Conservation (phyloP, 2,329 filamentous ascomycete species). For the Golovinomyces cichoracearum region DNA sequence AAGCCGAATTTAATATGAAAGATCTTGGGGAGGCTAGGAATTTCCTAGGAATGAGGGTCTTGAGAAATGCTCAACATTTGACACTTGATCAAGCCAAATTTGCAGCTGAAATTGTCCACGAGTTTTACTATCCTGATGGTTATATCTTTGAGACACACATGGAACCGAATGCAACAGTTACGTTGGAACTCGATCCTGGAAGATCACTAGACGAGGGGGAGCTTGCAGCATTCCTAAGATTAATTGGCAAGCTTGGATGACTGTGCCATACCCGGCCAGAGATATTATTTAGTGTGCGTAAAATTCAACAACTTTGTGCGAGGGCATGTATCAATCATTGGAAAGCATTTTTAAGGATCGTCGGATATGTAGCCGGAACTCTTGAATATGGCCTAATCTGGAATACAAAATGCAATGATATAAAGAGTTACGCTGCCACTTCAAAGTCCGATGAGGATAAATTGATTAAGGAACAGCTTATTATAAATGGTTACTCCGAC, state of each 20-base stretch:
- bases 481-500: background rate
- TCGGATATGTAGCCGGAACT: conserved; percentile 1
- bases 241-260: background rate
- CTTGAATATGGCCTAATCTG: background rate
- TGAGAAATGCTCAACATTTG: background rate
- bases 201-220: background rate
- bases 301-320: background rate
- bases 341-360: background rate
- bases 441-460: background rate
- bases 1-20: background rate
- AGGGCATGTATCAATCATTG: background rate
- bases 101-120: background rate
- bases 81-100: conserved; percentile 1
- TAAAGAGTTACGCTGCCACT: background rate
- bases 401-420: background rate
- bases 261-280: background rate
- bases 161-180: background rate
- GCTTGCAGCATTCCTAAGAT: background rate
- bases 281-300: background rate
- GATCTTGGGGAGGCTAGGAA: background rate
- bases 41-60: conserved; percentile 1
- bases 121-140: background rate
- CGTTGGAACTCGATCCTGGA: background rate
- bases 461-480: background rate
- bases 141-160: background rate